phyloP scores from a whole-genome alignment of 768 basidiomycete genomes.

The Boletus rubroflammeus region DNA sequence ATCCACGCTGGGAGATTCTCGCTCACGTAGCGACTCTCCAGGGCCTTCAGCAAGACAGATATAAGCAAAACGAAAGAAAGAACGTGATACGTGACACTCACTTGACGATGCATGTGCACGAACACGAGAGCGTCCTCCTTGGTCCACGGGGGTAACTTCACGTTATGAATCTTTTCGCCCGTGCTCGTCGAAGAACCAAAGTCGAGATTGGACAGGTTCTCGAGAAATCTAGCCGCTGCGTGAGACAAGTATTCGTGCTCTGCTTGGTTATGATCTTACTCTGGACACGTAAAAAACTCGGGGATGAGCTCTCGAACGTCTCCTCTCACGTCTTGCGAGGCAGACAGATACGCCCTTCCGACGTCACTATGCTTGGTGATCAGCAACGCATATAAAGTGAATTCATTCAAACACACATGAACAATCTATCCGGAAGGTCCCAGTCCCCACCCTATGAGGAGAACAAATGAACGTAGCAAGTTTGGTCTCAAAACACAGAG shows the following conservation, averaged over 20 bases:
- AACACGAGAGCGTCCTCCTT: conserved; percentile 80
- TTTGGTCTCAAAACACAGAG: neutral
- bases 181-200: conserved; percentile 72
- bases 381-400: neutral
- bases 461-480: neutral
- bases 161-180: conserved; percentile 80
- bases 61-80: neutral
- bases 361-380: conserved; percentile 52
- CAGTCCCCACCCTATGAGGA: conserved; percentile 79
- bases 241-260: neutral
- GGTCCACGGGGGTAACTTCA: conserved; percentile 90
- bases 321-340: conserved; percentile 79
- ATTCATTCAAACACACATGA: conserved; percentile 46
- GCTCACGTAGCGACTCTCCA: conserved; percentile 86
- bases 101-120: conserved; percentile 70
- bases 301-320: conserved; percentile 94
- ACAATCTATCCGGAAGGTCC: conserved; percentile 87
- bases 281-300: conserved; percentile 82
- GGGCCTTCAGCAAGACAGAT: conserved; percentile 46
- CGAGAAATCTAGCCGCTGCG: conserved; percentile 59
- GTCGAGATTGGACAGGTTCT: conserved; percentile 75
- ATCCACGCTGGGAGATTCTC: conserved; percentile 86
- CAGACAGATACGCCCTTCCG: conserved; percentile 77
- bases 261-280: conserved; percentile 40
- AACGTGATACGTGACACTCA: conserved; percentile 28